Evolutionary conservation across 495 filamentous ascomycete genomes (phyloP).

Genomic region (Penicillium lividum): DNA sequence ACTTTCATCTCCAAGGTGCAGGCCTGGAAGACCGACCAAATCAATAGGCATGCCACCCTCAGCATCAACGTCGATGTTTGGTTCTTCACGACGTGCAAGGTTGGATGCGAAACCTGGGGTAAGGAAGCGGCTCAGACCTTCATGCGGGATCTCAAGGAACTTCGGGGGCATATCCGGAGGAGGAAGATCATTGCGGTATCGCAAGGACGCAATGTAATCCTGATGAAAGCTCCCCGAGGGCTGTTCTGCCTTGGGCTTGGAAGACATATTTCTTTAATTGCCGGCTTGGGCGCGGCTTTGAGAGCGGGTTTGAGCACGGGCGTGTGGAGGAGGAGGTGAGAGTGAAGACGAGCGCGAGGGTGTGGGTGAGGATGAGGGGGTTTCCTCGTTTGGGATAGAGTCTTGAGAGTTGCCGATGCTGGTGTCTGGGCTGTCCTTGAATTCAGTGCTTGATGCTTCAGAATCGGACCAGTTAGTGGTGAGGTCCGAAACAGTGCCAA

Average conservation of each 20-base stretch:
- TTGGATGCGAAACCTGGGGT: conserved; percentile 83
- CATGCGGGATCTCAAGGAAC: conserved; percentile 92
- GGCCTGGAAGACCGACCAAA: conserved; percentile 86
- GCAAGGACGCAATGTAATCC: conserved; percentile 92
- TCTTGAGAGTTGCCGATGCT: too few species aligned
- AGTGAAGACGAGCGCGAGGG: too few species aligned
- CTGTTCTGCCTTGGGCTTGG: conserved; percentile 45
- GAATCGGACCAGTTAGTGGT: too few species aligned
- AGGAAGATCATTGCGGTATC: conserved; percentile 92
- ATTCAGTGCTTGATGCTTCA: too few species aligned
- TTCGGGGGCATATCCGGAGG: conserved; percentile 93
- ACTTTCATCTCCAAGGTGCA: conserved; percentile 94
- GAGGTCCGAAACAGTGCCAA: too few species aligned
- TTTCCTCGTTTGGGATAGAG: too few species aligned
- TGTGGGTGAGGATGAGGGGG: too few species aligned
- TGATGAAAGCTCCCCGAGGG: conserved; percentile 74
- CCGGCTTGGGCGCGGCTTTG: too few species aligned
- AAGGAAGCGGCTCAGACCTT: conserved; percentile 84
- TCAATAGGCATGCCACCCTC: conserved; percentile 98
- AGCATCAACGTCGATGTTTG: conserved; percentile 95
- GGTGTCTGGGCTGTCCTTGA: too few species aligned
- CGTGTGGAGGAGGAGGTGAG: too few species aligned
- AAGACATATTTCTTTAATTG: conserved; percentile 24
- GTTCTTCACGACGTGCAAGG: conserved; percentile 83
- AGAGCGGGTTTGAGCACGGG: too few species aligned